Conservation (phyloP, 2,329 filamentous ascomycete species). For the Allantophomopsis cytisporea region DNA sequence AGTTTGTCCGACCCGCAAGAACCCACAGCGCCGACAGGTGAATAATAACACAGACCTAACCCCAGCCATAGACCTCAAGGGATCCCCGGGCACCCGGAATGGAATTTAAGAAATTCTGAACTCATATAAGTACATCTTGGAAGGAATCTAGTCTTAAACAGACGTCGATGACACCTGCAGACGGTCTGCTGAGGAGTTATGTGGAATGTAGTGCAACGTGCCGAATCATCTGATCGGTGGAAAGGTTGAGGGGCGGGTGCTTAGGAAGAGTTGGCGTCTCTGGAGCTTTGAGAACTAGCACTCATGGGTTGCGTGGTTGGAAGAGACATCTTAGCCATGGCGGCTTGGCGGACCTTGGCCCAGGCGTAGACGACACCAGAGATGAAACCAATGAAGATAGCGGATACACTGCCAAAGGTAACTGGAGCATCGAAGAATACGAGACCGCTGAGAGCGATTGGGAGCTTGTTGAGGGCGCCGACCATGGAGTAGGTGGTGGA, state of each 20-base stretch:
- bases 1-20: too few species aligned
- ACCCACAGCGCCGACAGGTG: too few species aligned
- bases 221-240: not conserved
- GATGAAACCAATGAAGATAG: conserved; percentile 82
- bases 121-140: too few species aligned
- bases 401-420: conserved; percentile 81
- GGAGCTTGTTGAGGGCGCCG: conserved; percentile 93
- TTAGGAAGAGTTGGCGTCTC: conserved; percentile 54
- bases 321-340: conserved; percentile 48
- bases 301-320: conserved; percentile 65
- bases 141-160: too few species aligned
- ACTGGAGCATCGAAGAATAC: conserved; percentile 93
- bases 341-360: conserved; percentile 71
- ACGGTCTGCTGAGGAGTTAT: too few species aligned
- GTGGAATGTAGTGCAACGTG: too few species aligned
- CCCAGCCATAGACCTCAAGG: too few species aligned
- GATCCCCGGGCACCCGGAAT: too few species aligned
- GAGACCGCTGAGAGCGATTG: conserved; percentile 82
- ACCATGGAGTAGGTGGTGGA: conserved; percentile 99
- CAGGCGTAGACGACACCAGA: conserved; percentile 85
- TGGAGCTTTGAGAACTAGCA: conserved; percentile 81
- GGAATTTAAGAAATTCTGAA: too few species aligned
- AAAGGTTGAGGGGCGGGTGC: conserved; percentile 1
- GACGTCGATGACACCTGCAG: too few species aligned
- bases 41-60: too few species aligned